Base-by-base conservation (phyloP, 129 eudicot genomes). In the Helianthus tuberosus region DNA sequence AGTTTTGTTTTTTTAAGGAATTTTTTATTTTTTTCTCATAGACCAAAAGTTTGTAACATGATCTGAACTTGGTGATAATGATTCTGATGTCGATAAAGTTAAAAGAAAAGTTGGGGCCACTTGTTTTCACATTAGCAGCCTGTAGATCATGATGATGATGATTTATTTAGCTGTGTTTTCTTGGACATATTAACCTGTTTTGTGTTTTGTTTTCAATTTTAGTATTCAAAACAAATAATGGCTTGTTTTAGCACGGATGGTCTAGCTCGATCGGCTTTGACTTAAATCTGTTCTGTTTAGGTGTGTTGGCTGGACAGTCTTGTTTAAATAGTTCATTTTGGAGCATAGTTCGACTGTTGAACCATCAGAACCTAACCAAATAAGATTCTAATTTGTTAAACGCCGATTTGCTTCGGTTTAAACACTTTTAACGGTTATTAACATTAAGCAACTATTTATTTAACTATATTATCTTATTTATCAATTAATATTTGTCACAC, bases 91-190 rank as follows among this genome's bases (percentile, higher is more conserved):
- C 23, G 0, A 76, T 55, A 76, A 27, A 7, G 1, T 25, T 44
- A 69, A 49, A 55, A 72, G 51, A 13, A 55, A 39, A 41, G 50
- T 66, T 20, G 14, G 58, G 72, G 54, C 71, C 54, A 51, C 66
- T 62, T 6, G 55, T 17, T 63, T 78, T 71, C 60, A 71, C 29
- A 52, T 52, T 71, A 12, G 77, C 73, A 52, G 61, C 60, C 75
- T 76, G 75, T 67, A 32, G 69, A 64, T 39, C 17, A 76, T 46
- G 36, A 46, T 25, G 48, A 35, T 47, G 46, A 66, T 55, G 43
- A 38, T 38, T 60, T 5, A 14, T 47, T 47, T 61, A 57, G 75
- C 82, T 64, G 82, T 78, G 48, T 14, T 25, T 66, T 29, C 41
- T 69, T 67, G 66, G 76, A 50, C 71, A 51, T 36, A 59, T 63